Base-by-base conservation (phyloP, 2,329 filamentous ascomycete genomes). In the Emergomyces orientalis region DNA sequence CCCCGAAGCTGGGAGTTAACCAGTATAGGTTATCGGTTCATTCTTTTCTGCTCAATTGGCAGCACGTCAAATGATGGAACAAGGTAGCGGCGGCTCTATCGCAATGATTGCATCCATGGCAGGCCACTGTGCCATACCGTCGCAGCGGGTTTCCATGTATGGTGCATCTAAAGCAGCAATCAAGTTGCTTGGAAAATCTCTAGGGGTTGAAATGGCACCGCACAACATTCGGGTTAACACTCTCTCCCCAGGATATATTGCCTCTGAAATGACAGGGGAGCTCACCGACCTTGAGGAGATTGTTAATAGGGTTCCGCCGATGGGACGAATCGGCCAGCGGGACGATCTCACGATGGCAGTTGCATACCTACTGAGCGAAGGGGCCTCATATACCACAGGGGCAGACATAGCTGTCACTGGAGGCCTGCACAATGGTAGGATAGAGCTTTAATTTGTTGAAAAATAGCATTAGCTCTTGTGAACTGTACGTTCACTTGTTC, bases 341-440 rank as follows among this genome's bases (percentile, higher is more conserved):
- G 59, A 61, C 8, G 47, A 54, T 30, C 51, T 61, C 34, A 54
- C 45, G 17, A 27, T 51, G 34, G 45, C 45, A 54, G 59, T 54
- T 7, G 45, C 51, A 9, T 61, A 54, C 32, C 19, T 61, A 32
- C 65, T 81, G 30, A 77, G 76, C 55, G 78, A 81, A 66, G 78
- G 77, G 8, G 70, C 77, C 25, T 68, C 71, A 14, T 76, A 76
- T 64, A 80, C 77, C 3, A 80, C 78, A 0, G 77, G 74, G 1
- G 71, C 75, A 1, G 78, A 81, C 63, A 77, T 81, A 63, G 69
- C 71, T 3, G 77, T 80, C 30, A 79, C 77, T 1, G 79, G 79
- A 2, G 79, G 78, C 0, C 60, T 80, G 14, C 75, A 77, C 66
- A 72, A 69, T 9, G 76, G 76, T 1, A 75, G 73, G 1, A 75